Evolutionary conservation across 768 basidiomycete genomes (phyloP), one percentile per base, ranked within the genome.

Genomic region (Pleurotus tuoliensis): DNA sequence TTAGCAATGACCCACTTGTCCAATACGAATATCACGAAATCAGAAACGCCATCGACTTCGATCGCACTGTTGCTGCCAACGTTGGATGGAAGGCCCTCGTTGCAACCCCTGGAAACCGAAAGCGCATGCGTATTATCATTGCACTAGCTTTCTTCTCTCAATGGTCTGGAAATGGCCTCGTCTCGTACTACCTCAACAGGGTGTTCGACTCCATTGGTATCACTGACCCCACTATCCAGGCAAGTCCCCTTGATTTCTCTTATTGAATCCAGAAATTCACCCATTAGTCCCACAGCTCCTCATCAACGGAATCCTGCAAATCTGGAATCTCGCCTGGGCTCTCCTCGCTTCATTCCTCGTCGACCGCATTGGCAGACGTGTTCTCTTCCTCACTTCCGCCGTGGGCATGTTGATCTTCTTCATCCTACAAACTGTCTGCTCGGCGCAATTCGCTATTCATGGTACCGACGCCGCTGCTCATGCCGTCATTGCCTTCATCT

Each of bases 131-230:
- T 50, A 77, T 86, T 57, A 79, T 84, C 62, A 62, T 85, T 51
- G 80, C 79, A 5, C 70, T 86, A 39, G 82, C 79, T 0, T 76
- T 84, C 70, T 83, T 84, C 72, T 80, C 78, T 5, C 82, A 83
- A 60, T 82, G 81, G 80, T 81, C 15, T 11, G 41, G 41, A n/a
- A 43, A 43, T 9, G 41, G 41, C 13, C 41, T 43, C 12, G 41
- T 43, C 41, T 86, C 83, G 1, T 86, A 82, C 71, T 88, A 82
- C 65, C 73, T 82, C 60, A 80, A 77, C 73, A 80, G 79, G 66
- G 78, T 84, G 27, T 75, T 83, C 61, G 66, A 70, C 40, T 69
- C 73, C 12, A 79, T 83, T 41, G 80, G 81, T 15, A 80, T 72
- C 71, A 58, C 47, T 67, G 66, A 5, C 13, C 34, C 13, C 12